A percentile compares a stretch with the other conserved stretches of the same genome.
These are phyloP conservation scores for Trichoderma lentiforme DNA, from an alignment of 2,329 filamentous ascomycete genomes.

Conservation along the genomic window DNA sequence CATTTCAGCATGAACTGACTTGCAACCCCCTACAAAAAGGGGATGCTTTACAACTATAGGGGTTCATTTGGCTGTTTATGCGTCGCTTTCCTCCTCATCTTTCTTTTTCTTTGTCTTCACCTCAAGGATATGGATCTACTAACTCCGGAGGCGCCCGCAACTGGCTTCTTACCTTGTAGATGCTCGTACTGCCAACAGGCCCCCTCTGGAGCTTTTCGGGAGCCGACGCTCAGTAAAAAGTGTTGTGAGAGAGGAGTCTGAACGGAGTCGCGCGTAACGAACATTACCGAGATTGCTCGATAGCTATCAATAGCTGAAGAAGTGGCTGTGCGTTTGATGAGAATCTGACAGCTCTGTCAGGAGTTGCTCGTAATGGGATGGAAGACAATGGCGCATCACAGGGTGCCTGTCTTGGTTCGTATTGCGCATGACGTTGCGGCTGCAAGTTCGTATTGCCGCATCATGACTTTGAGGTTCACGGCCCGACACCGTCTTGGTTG, in stretches of 20 bases:
- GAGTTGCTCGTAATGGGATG: background rate
- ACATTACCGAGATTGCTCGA: background rate
- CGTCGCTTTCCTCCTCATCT: background rate
- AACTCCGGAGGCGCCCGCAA: background rate
- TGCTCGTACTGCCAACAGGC: background rate
- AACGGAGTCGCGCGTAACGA: background rate
- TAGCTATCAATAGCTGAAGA: background rate
- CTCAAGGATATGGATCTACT: background rate
- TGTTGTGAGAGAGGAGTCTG: background rate
- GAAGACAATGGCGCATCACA: background rate
- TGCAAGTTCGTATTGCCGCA: background rate
- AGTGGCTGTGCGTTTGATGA: slow-evolving; percentile 4
- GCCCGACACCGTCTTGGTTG: background rate
- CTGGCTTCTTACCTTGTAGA: background rate
- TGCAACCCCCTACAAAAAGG: background rate
- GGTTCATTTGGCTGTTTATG: background rate
- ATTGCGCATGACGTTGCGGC: background rate
- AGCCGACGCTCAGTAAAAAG: background rate
- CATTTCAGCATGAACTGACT: background rate
- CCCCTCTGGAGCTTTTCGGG: background rate
- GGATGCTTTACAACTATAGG: background rate
- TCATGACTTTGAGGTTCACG: background rate
- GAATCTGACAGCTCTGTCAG: background rate
- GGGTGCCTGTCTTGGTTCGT: background rate
- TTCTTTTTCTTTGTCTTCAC: background rate